Evolutionary conservation across 768 basidiomycete genomes (phyloP).

Genomic region (Mycena sanguinolenta): DNA sequence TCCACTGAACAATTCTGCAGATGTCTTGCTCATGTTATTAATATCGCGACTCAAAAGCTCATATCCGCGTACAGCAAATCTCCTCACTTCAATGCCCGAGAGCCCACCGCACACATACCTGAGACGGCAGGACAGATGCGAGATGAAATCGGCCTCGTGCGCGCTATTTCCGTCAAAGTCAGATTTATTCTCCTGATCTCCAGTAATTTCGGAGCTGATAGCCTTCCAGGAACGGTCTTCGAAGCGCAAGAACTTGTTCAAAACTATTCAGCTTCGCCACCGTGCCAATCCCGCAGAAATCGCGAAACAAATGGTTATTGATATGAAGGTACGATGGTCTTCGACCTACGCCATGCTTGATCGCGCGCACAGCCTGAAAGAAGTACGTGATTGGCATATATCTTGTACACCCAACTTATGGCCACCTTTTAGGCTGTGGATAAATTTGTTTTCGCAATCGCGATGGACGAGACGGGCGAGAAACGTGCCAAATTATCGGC

Average conservation of each 20-base stretch:
- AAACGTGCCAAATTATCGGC: slow-evolving; percentile 33
- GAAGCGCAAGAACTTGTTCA: slow-evolving; percentile 41
- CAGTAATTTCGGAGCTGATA: slow-evolving; percentile 28
- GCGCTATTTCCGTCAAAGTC: background rate
- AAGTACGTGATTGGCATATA: slow-evolving; percentile 15
- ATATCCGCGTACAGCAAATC: background rate
- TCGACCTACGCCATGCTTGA: slow-evolving; percentile 43
- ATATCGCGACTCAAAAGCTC: background rate
- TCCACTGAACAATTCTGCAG: background rate
- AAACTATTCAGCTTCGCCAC: slow-evolving; percentile 28
- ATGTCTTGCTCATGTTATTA: background rate
- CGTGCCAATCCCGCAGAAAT: background rate
- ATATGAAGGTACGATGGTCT: slow-evolving; percentile 45
- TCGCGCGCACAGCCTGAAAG: slow-evolving; percentile 13
- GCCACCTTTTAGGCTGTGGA: background rate
- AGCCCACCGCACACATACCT: background rate
- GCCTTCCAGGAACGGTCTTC: slow-evolving; percentile 19
- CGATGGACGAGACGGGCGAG: slow-evolving; percentile 30
- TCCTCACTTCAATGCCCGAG: background rate
- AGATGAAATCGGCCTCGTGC: background rate
- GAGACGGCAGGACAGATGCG: background rate
- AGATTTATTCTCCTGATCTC: background rate
- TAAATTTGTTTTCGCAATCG: slow-evolving; percentile 43
- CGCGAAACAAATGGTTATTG: slow-evolving; percentile 34
- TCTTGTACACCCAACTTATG: background rate